A percentile compares a stretch with the other conserved stretches of the same genome.
Evolutionary conservation across 305 asterid genomes (phyloP).

Genomic region (Fraxinus albicans): DNA sequence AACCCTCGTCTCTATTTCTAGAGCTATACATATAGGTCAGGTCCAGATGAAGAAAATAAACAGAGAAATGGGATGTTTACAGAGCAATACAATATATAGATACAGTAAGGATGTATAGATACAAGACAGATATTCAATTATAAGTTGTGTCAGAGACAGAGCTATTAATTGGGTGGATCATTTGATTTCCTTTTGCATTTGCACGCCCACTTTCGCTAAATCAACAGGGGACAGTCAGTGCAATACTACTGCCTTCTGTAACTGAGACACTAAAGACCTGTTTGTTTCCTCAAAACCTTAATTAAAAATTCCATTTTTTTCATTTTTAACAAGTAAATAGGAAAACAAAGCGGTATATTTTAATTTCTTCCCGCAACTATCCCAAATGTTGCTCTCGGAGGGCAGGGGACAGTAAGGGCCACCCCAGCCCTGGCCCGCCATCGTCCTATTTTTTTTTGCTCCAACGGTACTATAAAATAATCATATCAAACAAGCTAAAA

Average conservation of each 20-base stretch:
- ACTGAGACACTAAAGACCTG: not conserved
- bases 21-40: not conserved
- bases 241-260: not conserved
- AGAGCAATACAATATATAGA: conserved; percentile 14
- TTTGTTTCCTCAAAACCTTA: not conserved
- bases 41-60: conserved; percentile 11
- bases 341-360: not conserved
- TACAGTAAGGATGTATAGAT: conserved; percentile 24
- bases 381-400: too few species aligned
- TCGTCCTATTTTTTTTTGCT: not conserved
- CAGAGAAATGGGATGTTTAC: not conserved
- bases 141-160: conserved; percentile 60
- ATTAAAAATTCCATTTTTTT: not conserved
- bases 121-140: conserved; percentile 71
- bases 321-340: too few species aligned
- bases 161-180: not conserved
- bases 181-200: not conserved
- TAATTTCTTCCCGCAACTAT: not conserved
- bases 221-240: not conserved
- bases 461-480: not conserved
- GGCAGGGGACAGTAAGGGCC: not conserved
- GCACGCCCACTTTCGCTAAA: not conserved
- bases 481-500: too few species aligned
- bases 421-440: not conserved
- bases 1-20: not conserved